These are phyloP conservation scores for Diplodia seriata DNA, from an alignment of 2,329 filamentous ascomycete genomes.

Conservation along the genomic window DNA sequence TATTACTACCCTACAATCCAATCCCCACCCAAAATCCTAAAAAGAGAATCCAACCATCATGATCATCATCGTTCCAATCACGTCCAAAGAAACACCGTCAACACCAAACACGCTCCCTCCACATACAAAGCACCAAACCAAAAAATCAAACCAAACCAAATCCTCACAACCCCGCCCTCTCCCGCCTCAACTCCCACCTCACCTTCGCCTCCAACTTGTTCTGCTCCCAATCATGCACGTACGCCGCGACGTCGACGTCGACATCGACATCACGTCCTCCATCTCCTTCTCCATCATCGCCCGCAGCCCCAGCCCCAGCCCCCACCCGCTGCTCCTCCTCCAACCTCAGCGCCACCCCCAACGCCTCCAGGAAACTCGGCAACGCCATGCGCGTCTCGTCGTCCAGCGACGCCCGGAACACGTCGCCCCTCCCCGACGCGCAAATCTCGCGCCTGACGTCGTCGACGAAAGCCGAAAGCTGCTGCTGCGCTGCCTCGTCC, in stretches of 20 bases:
- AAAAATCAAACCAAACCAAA: no score
- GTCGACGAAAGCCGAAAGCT: slow-evolving; percentile 35
- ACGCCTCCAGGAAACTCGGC: slow-evolving; percentile 41
- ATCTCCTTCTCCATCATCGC: slow-evolving; percentile 1
- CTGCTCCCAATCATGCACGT: slow-evolving; percentile 37
- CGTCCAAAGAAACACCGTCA: no score
- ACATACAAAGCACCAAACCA: no score
- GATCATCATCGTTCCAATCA: no score
- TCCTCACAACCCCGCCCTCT: neutral
- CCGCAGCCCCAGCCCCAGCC: no score
- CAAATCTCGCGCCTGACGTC: slow-evolving; percentile 38
- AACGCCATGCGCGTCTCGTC: slow-evolving; percentile 35
- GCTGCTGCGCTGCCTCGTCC: neutral
- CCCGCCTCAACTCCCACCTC: slow-evolving; percentile 36
- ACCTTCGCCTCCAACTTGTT: slow-evolving; percentile 40
- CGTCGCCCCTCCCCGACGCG: slow-evolving; percentile 37
- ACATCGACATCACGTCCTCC: slow-evolving; percentile 31
- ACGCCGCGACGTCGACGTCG: slow-evolving; percentile 35
- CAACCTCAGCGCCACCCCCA: slow-evolving; percentile 37
- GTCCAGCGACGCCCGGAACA: slow-evolving; percentile 37
- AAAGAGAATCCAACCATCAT: no score
- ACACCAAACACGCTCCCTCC: no score
- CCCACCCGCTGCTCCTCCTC: no score
- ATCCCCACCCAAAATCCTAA: no score
- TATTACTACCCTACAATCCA: no score